Evolutionary conservation across 176 grass and related monocot species (phyloP).

Genomic region (Oryza officinalis): DNA sequence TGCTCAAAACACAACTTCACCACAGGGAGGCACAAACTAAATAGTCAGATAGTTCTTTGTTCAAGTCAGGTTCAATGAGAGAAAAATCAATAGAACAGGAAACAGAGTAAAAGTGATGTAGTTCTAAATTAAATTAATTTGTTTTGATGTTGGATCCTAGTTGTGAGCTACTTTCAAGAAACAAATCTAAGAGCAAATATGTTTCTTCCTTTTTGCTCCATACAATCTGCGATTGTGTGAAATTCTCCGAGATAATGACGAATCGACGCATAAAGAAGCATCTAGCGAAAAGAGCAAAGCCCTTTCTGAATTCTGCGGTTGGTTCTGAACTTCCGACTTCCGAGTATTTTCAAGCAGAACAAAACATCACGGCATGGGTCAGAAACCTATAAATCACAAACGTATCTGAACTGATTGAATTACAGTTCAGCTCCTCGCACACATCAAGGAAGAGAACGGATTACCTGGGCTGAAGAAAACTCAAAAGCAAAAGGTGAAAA

Average conservation of each 20-base stretch:
- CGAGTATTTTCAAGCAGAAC: neutral
- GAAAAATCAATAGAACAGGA: neutral
- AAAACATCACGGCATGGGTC: neutral
- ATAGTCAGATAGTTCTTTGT: neutral
- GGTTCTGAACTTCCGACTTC: neutral
- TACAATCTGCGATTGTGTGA: neutral
- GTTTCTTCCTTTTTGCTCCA: neutral
- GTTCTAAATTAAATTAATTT: neutral
- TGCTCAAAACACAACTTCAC: neutral
- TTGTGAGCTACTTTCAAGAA: neutral
- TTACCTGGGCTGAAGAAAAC: neutral
- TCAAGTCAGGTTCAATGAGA: neutral
- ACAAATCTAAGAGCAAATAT: neutral
- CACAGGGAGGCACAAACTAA: neutral
- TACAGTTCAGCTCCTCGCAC: neutral
- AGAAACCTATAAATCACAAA: neutral
- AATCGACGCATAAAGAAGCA: neutral
- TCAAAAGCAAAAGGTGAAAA: neutral
- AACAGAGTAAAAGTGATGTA: neutral
- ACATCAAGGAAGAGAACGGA: neutral
- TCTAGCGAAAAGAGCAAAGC: neutral
- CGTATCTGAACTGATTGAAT: neutral
- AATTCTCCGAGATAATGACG: neutral
- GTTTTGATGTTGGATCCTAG: constrained; percentile 1
- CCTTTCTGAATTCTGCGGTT: neutral